These are phyloP conservation scores for Cladosporium sp. DNA, from an alignment of 2,329 filamentous ascomycete species.

Conservation along the genomic window DNA sequence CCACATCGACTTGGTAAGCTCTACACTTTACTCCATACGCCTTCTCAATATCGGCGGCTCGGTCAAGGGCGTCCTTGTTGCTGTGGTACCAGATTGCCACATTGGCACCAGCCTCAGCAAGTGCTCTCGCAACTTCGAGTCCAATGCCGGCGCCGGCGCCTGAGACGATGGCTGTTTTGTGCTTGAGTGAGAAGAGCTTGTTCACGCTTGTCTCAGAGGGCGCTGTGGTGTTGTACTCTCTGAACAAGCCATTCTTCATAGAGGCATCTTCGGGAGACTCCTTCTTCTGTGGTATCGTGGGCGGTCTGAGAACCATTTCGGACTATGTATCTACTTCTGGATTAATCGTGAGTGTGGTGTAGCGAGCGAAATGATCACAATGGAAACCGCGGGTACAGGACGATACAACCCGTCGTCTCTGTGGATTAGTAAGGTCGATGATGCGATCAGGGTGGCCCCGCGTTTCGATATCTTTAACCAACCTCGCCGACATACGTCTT, in stretches of 20 bases:
- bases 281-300: constrained; percentile 8
- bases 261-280: constrained; percentile 35
- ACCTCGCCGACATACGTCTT: background rate
- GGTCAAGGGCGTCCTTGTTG: constrained; percentile 37
- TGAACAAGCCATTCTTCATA: constrained; percentile 39
- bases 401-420: background rate
- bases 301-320: constrained; percentile 8
- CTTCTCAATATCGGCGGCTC: constrained; percentile 35
- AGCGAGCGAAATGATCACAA: background rate
- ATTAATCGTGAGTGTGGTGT: background rate
- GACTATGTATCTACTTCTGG: background rate
- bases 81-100: constrained; percentile 49
- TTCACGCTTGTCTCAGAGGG: constrained; percentile 31
- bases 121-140: constrained; percentile 34
- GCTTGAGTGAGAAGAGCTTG: constrained; percentile 36
- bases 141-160: constrained; percentile 40
- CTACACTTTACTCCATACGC: constrained; percentile 41
- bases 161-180: constrained; percentile 39
- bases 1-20: constrained; percentile 53
- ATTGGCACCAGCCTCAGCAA: constrained; percentile 44
- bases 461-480: background rate
- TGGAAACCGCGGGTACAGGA: background rate
- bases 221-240: constrained; percentile 37
- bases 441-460: constrained; percentile 10
- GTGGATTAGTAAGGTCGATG: constrained; percentile 12